These are phyloP conservation scores for Bolboschoenus planiculmis DNA, from an alignment of 176 grass and related monocot genomes.

Conservation along the genomic window DNA sequence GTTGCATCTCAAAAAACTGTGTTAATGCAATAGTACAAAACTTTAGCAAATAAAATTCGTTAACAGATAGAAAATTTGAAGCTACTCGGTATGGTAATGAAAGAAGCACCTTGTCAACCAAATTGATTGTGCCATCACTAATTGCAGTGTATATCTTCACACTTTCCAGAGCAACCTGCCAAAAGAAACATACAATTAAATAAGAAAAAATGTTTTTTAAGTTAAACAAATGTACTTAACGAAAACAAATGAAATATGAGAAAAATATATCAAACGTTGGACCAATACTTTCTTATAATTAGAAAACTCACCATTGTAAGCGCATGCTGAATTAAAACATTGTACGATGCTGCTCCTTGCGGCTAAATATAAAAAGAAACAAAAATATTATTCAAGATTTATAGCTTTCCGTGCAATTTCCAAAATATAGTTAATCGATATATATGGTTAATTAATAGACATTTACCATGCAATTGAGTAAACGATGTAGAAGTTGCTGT, in stretches of 20 bases:
- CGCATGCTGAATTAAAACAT: slow-evolving; percentile 80
- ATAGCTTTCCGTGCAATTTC: background rate
- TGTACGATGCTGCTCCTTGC: slow-evolving; percentile 74
- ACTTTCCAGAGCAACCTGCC: slow-evolving; percentile 80
- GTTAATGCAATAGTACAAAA: slow-evolving; percentile 21
- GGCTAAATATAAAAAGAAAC: slow-evolving; percentile 40
- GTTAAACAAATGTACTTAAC: background rate
- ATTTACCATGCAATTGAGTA: slow-evolving; percentile 83
- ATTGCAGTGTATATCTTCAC: slow-evolving; percentile 75
- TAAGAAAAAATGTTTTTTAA: slow-evolving; percentile 16
- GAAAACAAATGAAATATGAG: background rate
- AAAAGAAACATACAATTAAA: slow-evolving; percentile 35
- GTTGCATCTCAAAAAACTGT: slow-evolving; percentile 96
- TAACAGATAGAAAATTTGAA: background rate
- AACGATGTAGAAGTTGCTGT: slow-evolving; percentile 63
- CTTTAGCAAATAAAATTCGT: background rate
- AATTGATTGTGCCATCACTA: slow-evolving; percentile 80
- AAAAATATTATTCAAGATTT: slow-evolving; percentile 16
- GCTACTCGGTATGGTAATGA: background rate
- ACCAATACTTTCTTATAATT: background rate
- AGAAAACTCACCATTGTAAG: slow-evolving; percentile 68
- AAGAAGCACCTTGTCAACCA: slow-evolving; percentile 76
- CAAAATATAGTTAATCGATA: too few relatives aligned
- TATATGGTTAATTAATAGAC: slow-evolving; percentile 6
- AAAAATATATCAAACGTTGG: background rate